These are phyloP conservation scores for Fusarium torreyae DNA, from an alignment of 2,329 filamentous ascomycete genomes.

Conservation along the genomic window DNA sequence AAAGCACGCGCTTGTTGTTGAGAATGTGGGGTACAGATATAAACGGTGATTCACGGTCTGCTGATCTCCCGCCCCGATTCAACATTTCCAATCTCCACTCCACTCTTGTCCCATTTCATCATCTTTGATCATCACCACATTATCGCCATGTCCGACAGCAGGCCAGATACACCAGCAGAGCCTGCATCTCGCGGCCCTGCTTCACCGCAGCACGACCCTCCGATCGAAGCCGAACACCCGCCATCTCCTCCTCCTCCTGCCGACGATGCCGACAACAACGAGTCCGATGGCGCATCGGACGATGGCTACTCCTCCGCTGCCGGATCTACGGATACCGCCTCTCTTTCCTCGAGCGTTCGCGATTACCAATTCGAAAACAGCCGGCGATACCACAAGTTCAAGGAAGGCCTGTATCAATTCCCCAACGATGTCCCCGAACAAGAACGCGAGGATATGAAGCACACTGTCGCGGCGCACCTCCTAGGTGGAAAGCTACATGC, in stretches of 20 bases:
- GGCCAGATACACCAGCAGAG: not conserved
- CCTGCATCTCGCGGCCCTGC: not conserved
- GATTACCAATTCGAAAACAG: slow-evolving; percentile 61
- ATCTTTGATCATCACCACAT: not conserved
- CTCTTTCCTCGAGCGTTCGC: slow-evolving; percentile 52
- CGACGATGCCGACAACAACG: not conserved
- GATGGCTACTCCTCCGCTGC: slow-evolving; percentile 37
- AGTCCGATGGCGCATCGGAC: slow-evolving; percentile 23
- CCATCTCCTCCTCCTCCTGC: not conserved
- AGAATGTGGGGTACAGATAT: not conserved
- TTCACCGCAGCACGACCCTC: slow-evolving; percentile 26
- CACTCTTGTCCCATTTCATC: not conserved
- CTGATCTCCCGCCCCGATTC: slow-evolving; percentile 10
- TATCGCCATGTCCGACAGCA: not conserved
- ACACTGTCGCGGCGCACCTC: slow-evolving; percentile 56
- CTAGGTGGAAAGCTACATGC: slow-evolving; percentile 58
- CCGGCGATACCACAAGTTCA: slow-evolving; percentile 60
- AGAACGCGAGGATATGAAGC: slow-evolving; percentile 61
- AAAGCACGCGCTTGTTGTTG: not conserved
- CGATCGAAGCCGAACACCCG: slow-evolving; percentile 22
- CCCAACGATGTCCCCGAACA: slow-evolving; percentile 63
- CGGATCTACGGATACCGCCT: slow-evolving; percentile 35
- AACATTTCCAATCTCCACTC: not conserved
- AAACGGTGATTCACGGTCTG: not conserved
- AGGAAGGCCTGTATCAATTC: slow-evolving; percentile 57